phyloP scores from a whole-genome alignment of 371 early-diverging fungal genomes.

The Mucor indicus region DNA sequence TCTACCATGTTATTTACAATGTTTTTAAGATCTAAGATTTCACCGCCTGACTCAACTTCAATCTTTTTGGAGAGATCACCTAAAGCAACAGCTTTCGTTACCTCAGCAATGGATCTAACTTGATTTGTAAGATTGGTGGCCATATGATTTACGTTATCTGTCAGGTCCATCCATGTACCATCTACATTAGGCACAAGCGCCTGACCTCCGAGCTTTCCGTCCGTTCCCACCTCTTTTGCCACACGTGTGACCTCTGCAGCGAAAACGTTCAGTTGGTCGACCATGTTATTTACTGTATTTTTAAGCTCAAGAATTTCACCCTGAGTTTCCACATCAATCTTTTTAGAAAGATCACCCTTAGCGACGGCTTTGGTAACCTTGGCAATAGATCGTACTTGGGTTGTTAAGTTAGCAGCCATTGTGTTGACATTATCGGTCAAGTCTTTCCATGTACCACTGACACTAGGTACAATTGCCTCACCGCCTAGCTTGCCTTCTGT shows the following conservation, averaged over 20 bases:
- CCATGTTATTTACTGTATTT: conserved; percentile 31
- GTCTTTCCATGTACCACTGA: conserved; percentile 52
- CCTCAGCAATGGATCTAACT: conserved; percentile 59
- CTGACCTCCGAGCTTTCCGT: conserved; percentile 44
- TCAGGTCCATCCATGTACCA: conserved; percentile 67
- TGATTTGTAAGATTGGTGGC: conserved; percentile 62
- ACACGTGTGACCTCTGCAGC: conserved; percentile 51
- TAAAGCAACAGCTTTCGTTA: conserved; percentile 52
- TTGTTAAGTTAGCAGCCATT: conserved; percentile 57
- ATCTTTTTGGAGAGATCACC: conserved; percentile 48
- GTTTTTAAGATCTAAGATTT: conserved; percentile 34
- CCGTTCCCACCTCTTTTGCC: conserved; percentile 52
- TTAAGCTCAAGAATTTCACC: conserved; percentile 36
- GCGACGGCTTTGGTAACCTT: conserved; percentile 54
- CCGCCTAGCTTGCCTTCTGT: conserved; percentile 51
- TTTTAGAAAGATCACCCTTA: conserved; percentile 35
- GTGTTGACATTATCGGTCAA: conserved; percentile 56
- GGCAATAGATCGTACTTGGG: conserved; percentile 57
- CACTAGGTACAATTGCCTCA: conserved; percentile 47
- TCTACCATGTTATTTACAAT: conserved; percentile 48
- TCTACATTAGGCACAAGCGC: conserved; percentile 47
- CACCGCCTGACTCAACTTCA: conserved; percentile 28
- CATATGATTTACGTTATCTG: conserved; percentile 63
- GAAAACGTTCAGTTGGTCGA: conserved; percentile 42
- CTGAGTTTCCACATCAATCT: conserved; percentile 20